These are phyloP conservation scores for Aspergillus fischeri DNA, from an alignment of 2,329 filamentous ascomycete species.

Conservation along the genomic window DNA sequence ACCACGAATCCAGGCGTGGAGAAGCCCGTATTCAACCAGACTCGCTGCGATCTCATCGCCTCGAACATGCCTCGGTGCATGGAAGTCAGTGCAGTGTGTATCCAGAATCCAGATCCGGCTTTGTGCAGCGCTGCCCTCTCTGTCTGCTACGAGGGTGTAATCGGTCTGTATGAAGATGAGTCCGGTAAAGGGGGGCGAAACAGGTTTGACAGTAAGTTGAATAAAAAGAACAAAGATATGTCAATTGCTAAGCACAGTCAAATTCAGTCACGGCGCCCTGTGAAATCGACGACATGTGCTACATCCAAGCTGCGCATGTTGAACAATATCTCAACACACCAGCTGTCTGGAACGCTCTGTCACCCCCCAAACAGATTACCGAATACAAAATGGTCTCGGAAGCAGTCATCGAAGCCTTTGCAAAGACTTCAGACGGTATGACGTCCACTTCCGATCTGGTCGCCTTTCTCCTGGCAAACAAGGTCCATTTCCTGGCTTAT, in stretches of 20 bases:
- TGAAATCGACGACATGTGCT: slow-evolving; percentile 19
- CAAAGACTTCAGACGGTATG: slow-evolving; percentile 10
- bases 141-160: slow-evolving; percentile 13
- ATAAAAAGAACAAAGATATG: not conserved
- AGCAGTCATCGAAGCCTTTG: slow-evolving; percentile 10
- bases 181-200: slow-evolving; percentile 17
- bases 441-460: slow-evolving; percentile 3
- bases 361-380: slow-evolving; percentile 9
- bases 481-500: slow-evolving; percentile 19
- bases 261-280: slow-evolving; percentile 18
- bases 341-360: slow-evolving; percentile 15
- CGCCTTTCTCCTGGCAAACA: slow-evolving; percentile 9
- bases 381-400: slow-evolving; percentile 10
- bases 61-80: slow-evolving; percentile 44
- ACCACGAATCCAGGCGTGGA: slow-evolving; percentile 44
- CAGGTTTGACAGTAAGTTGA: slow-evolving; percentile 20
- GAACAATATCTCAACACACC: slow-evolving; percentile 20
- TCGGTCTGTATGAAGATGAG: slow-evolving; percentile 19
- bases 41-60: slow-evolving; percentile 46
- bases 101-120: slow-evolving; percentile 10
- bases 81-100: slow-evolving; percentile 37
- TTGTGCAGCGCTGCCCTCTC: slow-evolving; percentile 14
- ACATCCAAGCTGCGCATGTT: slow-evolving; percentile 10
- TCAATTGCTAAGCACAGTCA: not conserved
- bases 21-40: slow-evolving; percentile 43